These are phyloP conservation scores for cucumber (Cucumis sativus) DNA, from an alignment of 306 rosid genomes.

Conservation along the genomic window DNA sequence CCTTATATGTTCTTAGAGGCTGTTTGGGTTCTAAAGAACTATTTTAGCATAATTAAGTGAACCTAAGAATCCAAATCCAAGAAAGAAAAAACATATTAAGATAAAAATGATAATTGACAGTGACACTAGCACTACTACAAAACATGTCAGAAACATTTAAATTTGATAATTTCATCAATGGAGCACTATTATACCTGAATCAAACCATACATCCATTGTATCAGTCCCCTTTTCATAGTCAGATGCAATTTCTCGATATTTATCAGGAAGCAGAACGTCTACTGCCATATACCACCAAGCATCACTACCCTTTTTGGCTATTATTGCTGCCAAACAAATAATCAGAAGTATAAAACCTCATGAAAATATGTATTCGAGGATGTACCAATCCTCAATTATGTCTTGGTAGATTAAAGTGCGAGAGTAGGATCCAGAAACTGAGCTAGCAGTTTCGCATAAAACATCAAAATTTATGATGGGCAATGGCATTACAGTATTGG, in stretches of 20 bases:
- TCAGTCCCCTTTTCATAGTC: slow-evolving; percentile 95
- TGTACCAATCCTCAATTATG: background rate
- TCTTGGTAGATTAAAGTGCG: background rate
- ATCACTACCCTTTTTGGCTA: slow-evolving; percentile 91
- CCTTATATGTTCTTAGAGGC: background rate
- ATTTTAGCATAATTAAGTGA: background rate
- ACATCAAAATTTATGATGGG: background rate
- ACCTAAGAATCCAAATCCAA: background rate
- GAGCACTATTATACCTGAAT: slow-evolving; percentile 56
- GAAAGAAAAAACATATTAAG: background rate
- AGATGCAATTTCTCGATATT: slow-evolving; percentile 66
- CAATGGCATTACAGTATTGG: background rate
- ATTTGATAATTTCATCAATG: slow-evolving; percentile 6
- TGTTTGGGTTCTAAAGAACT: background rate
- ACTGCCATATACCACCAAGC: slow-evolving; percentile 99
- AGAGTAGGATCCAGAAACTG: background rate
- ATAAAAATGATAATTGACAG: background rate
- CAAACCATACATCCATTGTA: slow-evolving; percentile 99
- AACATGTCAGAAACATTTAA: background rate
- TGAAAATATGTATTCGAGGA: background rate
- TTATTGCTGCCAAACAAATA: slow-evolving; percentile 50
- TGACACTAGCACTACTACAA: background rate
- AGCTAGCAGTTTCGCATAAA: background rate
- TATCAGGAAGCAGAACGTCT: slow-evolving; percentile 80
- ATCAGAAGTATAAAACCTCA: slow-evolving; percentile 3